Evolutionary conservation across 768 basidiomycete genomes (phyloP).

Genomic region (Cystofilobasidium ferigula): DNA sequence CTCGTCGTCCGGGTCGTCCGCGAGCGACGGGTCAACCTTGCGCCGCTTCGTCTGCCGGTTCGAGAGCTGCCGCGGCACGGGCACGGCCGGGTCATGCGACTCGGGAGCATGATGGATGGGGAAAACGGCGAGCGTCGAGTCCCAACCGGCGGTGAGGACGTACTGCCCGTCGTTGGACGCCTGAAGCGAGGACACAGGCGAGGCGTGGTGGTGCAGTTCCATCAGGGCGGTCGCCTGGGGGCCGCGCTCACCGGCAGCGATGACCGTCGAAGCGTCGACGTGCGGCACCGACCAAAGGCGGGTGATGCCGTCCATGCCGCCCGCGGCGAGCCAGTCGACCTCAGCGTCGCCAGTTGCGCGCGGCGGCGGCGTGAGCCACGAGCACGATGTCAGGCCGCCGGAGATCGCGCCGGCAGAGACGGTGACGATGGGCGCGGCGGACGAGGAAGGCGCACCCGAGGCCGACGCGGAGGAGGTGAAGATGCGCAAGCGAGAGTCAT

Average conservation of each 20-base stretch:
- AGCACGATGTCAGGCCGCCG: constrained; percentile 37
- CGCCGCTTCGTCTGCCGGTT: constrained; percentile 53
- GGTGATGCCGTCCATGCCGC: constrained; percentile 36
- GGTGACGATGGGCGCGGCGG: constrained; percentile 49
- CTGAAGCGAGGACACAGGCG: constrained; percentile 61
- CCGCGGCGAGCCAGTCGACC: constrained; percentile 36
- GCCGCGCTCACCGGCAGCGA: neutral
- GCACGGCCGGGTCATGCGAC: constrained; percentile 45
- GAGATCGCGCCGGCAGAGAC: constrained; percentile 36
- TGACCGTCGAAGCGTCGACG: constrained; percentile 30
- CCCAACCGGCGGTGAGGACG: constrained; percentile 78
- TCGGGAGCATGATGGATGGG: constrained; percentile 27
- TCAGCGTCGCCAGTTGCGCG: constrained; percentile 28
- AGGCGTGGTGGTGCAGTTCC: constrained; percentile 71
- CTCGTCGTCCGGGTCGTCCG: constrained; percentile 39
- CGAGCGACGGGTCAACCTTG: constrained; percentile 36
- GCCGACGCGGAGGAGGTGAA: constrained; percentile 39
- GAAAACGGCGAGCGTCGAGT: constrained; percentile 67
- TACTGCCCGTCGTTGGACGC: constrained; percentile 48
- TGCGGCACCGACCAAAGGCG: constrained; percentile 37
- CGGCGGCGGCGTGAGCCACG: constrained; percentile 34
- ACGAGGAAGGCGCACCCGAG: constrained; percentile 43
- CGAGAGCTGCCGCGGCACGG: constrained; percentile 20
- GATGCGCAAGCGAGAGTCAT: constrained; percentile 63
- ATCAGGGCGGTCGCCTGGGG: constrained; percentile 45